phyloP scores from a whole-genome alignment of 164 flowering plant species.

The Liriodendron chinense region DNA sequence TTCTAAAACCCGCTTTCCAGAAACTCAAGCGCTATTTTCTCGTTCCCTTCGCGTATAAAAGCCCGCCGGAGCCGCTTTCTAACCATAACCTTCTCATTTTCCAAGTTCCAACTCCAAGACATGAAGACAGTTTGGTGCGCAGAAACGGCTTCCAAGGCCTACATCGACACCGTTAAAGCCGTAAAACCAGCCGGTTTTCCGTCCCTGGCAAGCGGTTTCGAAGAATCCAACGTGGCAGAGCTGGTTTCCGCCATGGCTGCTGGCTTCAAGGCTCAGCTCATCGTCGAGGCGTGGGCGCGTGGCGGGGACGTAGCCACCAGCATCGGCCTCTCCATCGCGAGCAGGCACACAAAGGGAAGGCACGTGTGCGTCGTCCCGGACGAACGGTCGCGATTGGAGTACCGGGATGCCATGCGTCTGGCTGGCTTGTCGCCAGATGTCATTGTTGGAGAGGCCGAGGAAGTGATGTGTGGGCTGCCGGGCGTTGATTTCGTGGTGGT shows the following conservation, averaged over 20 bases:
- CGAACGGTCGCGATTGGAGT: constrained; percentile 52
- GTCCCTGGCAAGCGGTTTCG: constrained; percentile 32
- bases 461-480: constrained; percentile 38
- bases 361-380: constrained; percentile 80
- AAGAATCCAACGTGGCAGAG: constrained; percentile 52
- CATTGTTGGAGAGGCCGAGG: constrained; percentile 60
- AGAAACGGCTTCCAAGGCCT: constrained; percentile 74
- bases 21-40: neutral
- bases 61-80: neutral
- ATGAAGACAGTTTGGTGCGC: constrained; percentile 80
- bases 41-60: neutral
- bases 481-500: constrained; percentile 81
- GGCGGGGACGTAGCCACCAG: constrained; percentile 56
- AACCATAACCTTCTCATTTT: neutral
- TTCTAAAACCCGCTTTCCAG: neutral
- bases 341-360: constrained; percentile 55
- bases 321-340: constrained; percentile 62
- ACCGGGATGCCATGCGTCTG: constrained; percentile 31
- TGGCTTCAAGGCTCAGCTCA: constrained; percentile 45
- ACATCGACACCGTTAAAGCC: constrained; percentile 70
- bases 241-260: constrained; percentile 60
- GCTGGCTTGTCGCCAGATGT: constrained; percentile 44
- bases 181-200: constrained; percentile 30
- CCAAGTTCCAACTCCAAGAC: neutral
- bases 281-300: constrained; percentile 58